A percentile compares a stretch with the other conserved stretches of the same genome.
Conservation (phyloP, 176 grass and related monocot genomes). For the Oryza rufipogon region DNA sequence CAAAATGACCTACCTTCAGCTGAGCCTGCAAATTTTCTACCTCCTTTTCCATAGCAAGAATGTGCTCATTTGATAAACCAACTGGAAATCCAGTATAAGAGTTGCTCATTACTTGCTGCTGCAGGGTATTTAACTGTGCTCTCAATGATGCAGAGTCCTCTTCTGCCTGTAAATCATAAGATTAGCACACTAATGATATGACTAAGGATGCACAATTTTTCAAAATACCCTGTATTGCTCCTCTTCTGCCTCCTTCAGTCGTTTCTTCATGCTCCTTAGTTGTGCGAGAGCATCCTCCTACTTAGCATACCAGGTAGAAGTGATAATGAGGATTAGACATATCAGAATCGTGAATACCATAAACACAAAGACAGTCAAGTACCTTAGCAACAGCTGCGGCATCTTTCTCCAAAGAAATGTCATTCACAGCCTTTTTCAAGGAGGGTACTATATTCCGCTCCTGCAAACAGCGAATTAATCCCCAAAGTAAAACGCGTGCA, state of each 20-base stretch:
- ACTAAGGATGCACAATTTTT: slow-evolving; percentile 18
- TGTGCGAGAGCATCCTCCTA: slow-evolving; percentile 96
- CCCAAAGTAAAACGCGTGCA: not conserved
- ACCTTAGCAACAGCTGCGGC: slow-evolving; percentile 87
- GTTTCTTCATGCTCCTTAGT: slow-evolving; percentile 84
- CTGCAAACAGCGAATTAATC: slow-evolving; percentile 44
- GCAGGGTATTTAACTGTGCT: slow-evolving; percentile 82
- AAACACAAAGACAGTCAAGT: slow-evolving; percentile 32
- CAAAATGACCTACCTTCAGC: slow-evolving; percentile 54
- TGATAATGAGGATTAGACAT: not conserved
- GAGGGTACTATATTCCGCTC: slow-evolving; percentile 67
- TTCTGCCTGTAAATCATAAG: slow-evolving; percentile 68
- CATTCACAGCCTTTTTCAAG: slow-evolving; percentile 68
- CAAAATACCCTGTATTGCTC: slow-evolving; percentile 93
- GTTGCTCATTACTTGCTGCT: slow-evolving; percentile 77
- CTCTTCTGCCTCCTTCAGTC: slow-evolving; percentile 94
- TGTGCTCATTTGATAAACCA: slow-evolving; percentile 57
- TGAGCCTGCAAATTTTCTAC: slow-evolving; percentile 81
- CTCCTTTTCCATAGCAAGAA: slow-evolving; percentile 79
- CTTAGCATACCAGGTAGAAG: slow-evolving; percentile 30
- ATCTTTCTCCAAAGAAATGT: slow-evolving; percentile 88
- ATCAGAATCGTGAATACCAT: slow-evolving; percentile 25
- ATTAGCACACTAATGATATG: slow-evolving; percentile 26
- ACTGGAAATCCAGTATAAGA: slow-evolving; percentile 65
- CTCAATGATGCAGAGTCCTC: slow-evolving; percentile 87